Percentiles rank a stretch among this genome's conserved stretches.
These are phyloP conservation scores for Stagonosporopsis rhizophila DNA, from an alignment of 2,329 filamentous ascomycete species.

Conservation along the genomic window DNA sequence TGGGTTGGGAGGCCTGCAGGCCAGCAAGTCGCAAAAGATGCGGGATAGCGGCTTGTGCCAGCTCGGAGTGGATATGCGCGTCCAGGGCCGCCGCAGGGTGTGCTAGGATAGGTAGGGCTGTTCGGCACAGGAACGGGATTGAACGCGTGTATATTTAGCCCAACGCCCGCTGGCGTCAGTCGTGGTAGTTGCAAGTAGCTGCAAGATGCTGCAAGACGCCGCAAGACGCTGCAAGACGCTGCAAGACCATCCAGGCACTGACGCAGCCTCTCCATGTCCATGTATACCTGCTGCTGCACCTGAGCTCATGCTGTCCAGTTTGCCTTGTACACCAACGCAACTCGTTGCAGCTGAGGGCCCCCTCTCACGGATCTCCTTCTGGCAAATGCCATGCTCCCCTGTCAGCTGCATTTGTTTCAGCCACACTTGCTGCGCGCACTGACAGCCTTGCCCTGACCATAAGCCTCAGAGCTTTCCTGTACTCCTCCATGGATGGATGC, in stretches of 20 bases:
- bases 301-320: slow-evolving; percentile 4
- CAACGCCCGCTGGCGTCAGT: neutral
- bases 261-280: neutral
- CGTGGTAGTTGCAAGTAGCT: too few relatives aligned
- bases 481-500: neutral
- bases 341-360: slow-evolving; percentile 6
- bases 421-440: slow-evolving; percentile 12
- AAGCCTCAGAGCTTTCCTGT: neutral
- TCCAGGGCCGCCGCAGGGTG: neutral
- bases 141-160: slow-evolving; percentile 10
- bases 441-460: slow-evolving; percentile 5
- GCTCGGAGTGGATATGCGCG: slow-evolving; percentile 12
- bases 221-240: too few relatives aligned
- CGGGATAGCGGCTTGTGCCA: slow-evolving; percentile 14
- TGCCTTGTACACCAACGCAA: neutral
- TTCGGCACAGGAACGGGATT: neutral
- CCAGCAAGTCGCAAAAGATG: slow-evolving; percentile 4
- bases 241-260: neutral
- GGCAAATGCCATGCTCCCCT: slow-evolving; percentile 8
- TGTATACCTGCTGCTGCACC: neutral
- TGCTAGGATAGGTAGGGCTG: slow-evolving; percentile 7
- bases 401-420: slow-evolving; percentile 16
- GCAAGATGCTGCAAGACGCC: too few relatives aligned
- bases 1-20: slow-evolving; percentile 1
- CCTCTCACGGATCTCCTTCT: slow-evolving; percentile 4